Evolutionary conservation across 2,329 filamentous ascomycete genomes (phyloP), one percentile per base, ranked within the genome.

Genomic region (Diplodia seriata): DNA sequence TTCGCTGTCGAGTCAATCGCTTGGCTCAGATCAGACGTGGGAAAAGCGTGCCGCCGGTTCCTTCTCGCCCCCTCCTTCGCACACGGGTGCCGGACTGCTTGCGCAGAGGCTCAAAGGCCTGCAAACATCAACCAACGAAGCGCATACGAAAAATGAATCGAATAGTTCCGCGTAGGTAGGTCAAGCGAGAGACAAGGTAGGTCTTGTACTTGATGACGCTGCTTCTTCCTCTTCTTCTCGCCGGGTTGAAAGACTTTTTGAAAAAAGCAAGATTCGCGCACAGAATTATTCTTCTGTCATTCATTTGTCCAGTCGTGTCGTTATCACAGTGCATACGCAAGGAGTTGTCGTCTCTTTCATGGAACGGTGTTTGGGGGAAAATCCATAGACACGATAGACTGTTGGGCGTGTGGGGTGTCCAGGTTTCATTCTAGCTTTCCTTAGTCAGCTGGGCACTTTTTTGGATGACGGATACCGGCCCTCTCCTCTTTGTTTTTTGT

Each of bases 21-120:
- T 73, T 31, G 71, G 70, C 9, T 43, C 72, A 4, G 72, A 74
- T 33, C 70, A 65, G 36, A 77, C 75, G 9, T 92, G 93, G 74
- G 86, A 86, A 74, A 93, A 93, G 75, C 85, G 57, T 2, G 56
- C 56, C 3, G 29, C 36, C 15, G 59, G 51, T 2, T 63, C 56
- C 8, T 92, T 23, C 88, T 76, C 72, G 90, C 85, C 74, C 88
- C 88, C 6, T 89, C 92, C 69, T 77, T 77, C 38, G 78, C 79
- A n/a, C 80, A 79, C 67, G 82, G 75, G n/a, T 69, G 89, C 92
- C 73, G 87, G 91, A 2, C 78, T 95, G 18, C 80, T 95, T 18
- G 91, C 91, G 12, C 88, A 88, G 75, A 85, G 88, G 68, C 80
- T 94, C 54, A 85, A 88, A 71, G 86, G 87, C 6, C 79, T 92